Percentiles rank a stretch among this genome's conserved stretches.
These are phyloP conservation scores for Vitis hybrid DNA, from an alignment of 177 flowering plant species.

Conservation along the genomic window DNA sequence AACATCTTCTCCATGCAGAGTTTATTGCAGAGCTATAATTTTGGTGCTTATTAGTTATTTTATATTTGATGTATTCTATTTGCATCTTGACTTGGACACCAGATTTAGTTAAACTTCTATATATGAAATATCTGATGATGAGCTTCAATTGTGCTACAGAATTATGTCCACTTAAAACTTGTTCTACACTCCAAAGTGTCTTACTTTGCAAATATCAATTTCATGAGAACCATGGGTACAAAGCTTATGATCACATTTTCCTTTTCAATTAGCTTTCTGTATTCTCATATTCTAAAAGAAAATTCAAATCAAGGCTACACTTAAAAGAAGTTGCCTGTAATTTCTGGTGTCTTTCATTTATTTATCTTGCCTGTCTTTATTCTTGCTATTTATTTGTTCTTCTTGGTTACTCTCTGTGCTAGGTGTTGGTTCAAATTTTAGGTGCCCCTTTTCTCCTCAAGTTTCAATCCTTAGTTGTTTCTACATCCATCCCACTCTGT, in stretches of 20 bases:
- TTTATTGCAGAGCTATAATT: neutral
- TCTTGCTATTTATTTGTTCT: neutral
- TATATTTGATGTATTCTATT: neutral
- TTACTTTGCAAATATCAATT: neutral
- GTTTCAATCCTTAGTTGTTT: neutral
- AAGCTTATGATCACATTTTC: too few species aligned
- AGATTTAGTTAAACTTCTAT: too few species aligned
- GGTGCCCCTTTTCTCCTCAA: neutral
- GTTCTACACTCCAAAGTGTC: too few species aligned
- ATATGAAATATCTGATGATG: too few species aligned
- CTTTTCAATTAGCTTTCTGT: too few species aligned
- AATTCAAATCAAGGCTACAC: neutral
- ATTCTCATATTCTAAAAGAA: neutral
- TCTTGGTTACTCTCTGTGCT: neutral
- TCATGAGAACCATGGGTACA: too few species aligned
- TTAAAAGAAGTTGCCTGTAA: neutral
- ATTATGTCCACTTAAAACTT: too few species aligned
- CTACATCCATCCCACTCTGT: too few species aligned
- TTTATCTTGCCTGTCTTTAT: neutral
- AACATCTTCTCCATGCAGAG: neutral
- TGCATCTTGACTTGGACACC: too few species aligned
- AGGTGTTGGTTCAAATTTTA: neutral
- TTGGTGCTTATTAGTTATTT: neutral
- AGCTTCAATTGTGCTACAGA: too few species aligned
- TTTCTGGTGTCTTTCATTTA: neutral